Evolutionary conservation across 2,329 filamentous ascomycete species (phyloP).

Genomic region (Botrytis deweyae): DNA sequence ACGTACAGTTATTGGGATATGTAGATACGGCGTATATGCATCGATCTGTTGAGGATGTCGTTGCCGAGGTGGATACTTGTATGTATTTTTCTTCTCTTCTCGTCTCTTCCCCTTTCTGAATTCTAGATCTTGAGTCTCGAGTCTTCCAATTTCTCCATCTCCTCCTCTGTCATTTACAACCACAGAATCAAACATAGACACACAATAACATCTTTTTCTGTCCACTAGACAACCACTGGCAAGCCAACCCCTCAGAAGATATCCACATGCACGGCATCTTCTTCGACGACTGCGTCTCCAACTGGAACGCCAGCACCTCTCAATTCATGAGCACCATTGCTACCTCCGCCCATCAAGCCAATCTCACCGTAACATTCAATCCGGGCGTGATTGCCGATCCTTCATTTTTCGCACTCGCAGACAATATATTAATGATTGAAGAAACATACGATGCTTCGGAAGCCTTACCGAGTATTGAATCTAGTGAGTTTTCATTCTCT

Average conservation of each 20-base stretch:
- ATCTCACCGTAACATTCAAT: neutral
- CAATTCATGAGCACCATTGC: neutral
- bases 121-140: neutral
- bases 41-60: neutral
- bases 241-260: neutral
- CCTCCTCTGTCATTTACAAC: neutral
- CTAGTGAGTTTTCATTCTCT: neutral
- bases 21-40: neutral
- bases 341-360: neutral
- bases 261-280: neutral
- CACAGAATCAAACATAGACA: neutral
- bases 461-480: neutral
- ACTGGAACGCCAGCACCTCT: neutral
- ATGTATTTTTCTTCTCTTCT: neutral
- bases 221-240: constrained; percentile 1
- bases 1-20: neutral
- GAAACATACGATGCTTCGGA: neutral
- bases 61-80: neutral
- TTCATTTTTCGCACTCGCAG: neutral
- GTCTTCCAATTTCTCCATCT: neutral
- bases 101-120: no score
- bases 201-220: neutral
- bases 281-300: neutral
- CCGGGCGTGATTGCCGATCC: neutral
- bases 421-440: neutral